Percentiles rank a stretch among this genome's conserved stretches.
Conservation (phyloP, 306 rosid genomes). For the Glycine soja region DNA sequence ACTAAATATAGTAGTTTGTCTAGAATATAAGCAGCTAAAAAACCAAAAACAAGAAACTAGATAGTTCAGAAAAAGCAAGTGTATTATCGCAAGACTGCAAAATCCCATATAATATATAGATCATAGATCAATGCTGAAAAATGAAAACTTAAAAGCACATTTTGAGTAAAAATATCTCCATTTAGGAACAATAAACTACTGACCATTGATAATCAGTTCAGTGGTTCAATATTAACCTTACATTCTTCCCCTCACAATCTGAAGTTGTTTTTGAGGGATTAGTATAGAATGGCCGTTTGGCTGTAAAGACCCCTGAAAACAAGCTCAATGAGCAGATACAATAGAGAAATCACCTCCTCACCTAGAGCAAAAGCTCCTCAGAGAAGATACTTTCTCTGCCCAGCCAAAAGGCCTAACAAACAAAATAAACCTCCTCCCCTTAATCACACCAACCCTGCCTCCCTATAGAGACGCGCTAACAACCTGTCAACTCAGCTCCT, state of each 20-base stretch:
- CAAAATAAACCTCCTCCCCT: neutral
- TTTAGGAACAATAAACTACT: neutral
- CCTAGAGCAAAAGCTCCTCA: neutral
- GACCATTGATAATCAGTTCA: neutral
- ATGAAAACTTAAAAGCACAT: neutral
- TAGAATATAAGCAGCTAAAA: neutral
- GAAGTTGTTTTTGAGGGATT: neutral
- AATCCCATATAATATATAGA: neutral
- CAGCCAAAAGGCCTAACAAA: neutral
- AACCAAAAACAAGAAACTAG: constrained; percentile 14
- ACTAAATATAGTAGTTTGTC: neutral
- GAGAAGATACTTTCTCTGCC: neutral
- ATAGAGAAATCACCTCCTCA: neutral
- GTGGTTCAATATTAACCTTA: neutral
- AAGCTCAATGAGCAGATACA: neutral
- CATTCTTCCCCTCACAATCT: neutral
- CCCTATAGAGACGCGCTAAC: neutral
- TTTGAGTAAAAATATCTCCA: neutral
- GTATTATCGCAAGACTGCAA: constrained; percentile 15
- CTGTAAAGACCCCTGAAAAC: neutral
- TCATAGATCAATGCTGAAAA: neutral
- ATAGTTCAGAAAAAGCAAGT: neutral
- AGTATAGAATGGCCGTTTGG: neutral
- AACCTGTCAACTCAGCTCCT: neutral
- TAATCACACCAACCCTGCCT: neutral